Evolutionary conservation across 1,284 basidiomycete genomes (phyloP).

Genomic region (Gomphus sp.): DNA sequence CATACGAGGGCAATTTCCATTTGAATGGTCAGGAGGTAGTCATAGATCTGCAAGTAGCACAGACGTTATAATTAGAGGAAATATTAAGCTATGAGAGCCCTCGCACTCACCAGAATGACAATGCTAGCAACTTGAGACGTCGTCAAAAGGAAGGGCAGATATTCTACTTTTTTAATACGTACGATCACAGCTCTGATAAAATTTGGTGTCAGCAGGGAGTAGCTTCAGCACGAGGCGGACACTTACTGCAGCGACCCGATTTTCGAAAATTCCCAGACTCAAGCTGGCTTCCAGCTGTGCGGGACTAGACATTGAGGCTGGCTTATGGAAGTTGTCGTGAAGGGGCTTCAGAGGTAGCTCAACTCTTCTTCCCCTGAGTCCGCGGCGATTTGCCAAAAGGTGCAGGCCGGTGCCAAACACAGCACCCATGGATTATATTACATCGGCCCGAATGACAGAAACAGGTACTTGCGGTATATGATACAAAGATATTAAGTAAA

Average conservation of each 20-base stretch:
- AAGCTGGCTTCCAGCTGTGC: background rate
- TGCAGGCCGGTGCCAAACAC: background rate
- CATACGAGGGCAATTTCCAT: slow-evolving; percentile 3
- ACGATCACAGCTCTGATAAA: background rate
- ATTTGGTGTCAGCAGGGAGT: background rate
- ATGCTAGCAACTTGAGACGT: background rate
- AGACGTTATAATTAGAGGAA: background rate
- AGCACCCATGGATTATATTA: background rate
- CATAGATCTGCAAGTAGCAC: background rate
- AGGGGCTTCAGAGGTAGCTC: background rate
- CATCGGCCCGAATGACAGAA: too few species aligned
- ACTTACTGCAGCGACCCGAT: background rate
- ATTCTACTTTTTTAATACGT: background rate
- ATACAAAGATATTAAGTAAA: too few species aligned
- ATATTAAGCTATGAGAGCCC: background rate
- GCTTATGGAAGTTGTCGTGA: background rate
- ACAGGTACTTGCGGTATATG: too few species aligned
- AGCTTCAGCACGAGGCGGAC: background rate
- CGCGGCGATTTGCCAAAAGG: background rate
- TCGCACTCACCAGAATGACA: background rate
- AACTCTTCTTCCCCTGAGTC: background rate
- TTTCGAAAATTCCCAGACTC: background rate
- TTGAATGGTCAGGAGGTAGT: background rate
- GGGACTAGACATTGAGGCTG: background rate
- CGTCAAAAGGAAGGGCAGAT: too few species aligned